Conservation (phyloP, 2,329 filamentous ascomycete species). For the Fusarium sp. region DNA sequence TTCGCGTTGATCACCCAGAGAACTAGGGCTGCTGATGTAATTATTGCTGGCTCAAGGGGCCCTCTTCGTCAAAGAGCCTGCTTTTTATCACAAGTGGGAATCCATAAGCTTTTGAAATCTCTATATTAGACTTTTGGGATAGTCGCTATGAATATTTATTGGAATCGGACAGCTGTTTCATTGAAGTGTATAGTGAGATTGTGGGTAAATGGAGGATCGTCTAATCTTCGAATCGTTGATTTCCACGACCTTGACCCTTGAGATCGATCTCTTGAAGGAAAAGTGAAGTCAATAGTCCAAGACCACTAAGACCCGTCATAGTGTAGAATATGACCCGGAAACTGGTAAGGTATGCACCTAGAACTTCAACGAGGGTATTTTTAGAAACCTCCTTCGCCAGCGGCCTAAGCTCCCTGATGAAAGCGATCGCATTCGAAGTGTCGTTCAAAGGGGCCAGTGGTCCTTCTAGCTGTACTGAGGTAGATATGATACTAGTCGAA, state of each 20-base stretch:
- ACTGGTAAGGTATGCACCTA: slow-evolving; percentile 1
- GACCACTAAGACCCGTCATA: slow-evolving; percentile 7
- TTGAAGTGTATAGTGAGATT: too few species aligned
- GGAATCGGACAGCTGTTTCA: too few species aligned
- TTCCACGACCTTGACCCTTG: slow-evolving; percentile 11
- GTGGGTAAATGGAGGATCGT: background rate
- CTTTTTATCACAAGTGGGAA: background rate
- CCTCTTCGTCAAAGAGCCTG: background rate
- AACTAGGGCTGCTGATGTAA: rapidly evolving
- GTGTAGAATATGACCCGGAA: slow-evolving; percentile 19
- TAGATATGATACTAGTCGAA: background rate
- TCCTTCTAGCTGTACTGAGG: background rate
- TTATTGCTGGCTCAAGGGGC: background rate
- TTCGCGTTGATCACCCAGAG: slow-evolving; percentile 45
- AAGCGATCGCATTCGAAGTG: slow-evolving; percentile 9
- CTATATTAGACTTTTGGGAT: background rate
- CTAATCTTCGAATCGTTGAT: slow-evolving; percentile 17
- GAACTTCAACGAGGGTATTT: background rate
- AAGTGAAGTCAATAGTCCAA: slow-evolving; percentile 12
- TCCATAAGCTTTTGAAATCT: background rate
- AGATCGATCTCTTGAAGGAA: slow-evolving; percentile 24
- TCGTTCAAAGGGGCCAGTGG: background rate
- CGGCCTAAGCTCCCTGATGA: slow-evolving; percentile 16
- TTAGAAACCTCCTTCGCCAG: background rate
- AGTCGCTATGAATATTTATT: too few species aligned